Evolutionary conservation across 345 rosid genomes (phyloP).

Genomic region (Lumnitzera littorea): DNA sequence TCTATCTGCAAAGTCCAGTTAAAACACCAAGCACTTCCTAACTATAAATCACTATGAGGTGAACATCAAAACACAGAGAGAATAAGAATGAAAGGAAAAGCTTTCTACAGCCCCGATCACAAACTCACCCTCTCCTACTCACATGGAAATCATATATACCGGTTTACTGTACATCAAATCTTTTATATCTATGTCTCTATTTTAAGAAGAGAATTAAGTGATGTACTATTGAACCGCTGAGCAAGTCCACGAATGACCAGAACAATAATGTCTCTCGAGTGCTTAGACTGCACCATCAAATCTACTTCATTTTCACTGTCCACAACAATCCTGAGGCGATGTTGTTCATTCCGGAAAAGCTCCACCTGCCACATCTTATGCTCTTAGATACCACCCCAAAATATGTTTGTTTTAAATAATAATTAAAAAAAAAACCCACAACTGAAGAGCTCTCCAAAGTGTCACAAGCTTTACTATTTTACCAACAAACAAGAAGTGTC

Average conservation of each 20-base stretch:
- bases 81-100: too few species aligned
- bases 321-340: slow-evolving; percentile 75
- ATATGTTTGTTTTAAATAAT: too few species aligned
- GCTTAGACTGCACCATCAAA: slow-evolving; percentile 75
- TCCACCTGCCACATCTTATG: slow-evolving; percentile 46
- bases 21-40: too few species aligned
- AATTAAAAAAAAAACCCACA: too few species aligned
- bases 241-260: slow-evolving; percentile 90
- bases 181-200: slow-evolving; percentile 39
- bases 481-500: too few species aligned
- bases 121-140: not conserved
- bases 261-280: slow-evolving; percentile 64
- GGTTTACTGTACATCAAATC: not conserved
- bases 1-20: too few species aligned
- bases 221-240: slow-evolving; percentile 90
- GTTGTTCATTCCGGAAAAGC: slow-evolving; percentile 74
- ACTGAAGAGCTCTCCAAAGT: not conserved
- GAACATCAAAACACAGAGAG: too few species aligned
- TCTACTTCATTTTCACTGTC: slow-evolving; percentile 81
- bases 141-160: not conserved
- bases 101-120: not conserved
- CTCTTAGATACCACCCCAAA: not conserved
- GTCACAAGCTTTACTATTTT: not conserved
- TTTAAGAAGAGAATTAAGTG: slow-evolving; percentile 89
- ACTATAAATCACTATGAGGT: too few species aligned